These are phyloP conservation scores for Dactylella cylindrospora DNA, from an alignment of 2,329 filamentous ascomycete species.

Conservation along the genomic window DNA sequence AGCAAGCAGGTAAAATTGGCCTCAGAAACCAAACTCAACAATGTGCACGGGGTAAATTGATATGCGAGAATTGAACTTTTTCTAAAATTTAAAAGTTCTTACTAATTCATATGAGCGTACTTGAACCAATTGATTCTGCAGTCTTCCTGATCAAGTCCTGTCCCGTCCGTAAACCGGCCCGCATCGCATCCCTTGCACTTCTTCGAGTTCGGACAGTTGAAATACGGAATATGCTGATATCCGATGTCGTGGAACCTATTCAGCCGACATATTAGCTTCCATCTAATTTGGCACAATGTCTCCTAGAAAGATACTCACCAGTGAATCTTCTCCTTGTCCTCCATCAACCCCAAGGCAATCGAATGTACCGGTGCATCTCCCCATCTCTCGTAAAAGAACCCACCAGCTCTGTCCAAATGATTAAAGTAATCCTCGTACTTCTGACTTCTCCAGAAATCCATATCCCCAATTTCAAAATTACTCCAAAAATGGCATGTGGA, in stretches of 20 bases:
- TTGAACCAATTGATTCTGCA: constrained; percentile 98
- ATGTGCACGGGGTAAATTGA: no score
- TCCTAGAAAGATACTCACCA: constrained; percentile 64
- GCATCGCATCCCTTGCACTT: constrained; percentile 60
- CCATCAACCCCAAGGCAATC: constrained; percentile 87
- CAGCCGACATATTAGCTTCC: neutral
- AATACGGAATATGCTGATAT: constrained; percentile 97
- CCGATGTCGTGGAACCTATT: constrained; percentile 96
- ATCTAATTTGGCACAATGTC: neutral
- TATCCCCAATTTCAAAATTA: constrained; percentile 94
- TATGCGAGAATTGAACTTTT: no score
- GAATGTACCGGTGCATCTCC: constrained; percentile 96
- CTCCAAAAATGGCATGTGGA: constrained; percentile 99
- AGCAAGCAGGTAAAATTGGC: no score
- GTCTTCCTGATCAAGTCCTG: constrained; percentile 82
- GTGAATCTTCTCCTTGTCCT: constrained; percentile 85
- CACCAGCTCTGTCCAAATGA: constrained; percentile 87
- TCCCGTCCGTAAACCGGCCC: constrained; percentile 82
- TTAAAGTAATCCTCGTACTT: constrained; percentile 95
- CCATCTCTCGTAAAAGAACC: constrained; percentile 99
- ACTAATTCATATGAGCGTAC: constrained; percentile 75
- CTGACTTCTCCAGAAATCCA: constrained; percentile 88
- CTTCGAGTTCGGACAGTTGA: constrained; percentile 95
- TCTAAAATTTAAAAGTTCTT: no score
- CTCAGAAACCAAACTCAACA: no score